phyloP scores from a whole-genome alignment of 140 eudicot genomes.

The Flaveria floridana region DNA sequence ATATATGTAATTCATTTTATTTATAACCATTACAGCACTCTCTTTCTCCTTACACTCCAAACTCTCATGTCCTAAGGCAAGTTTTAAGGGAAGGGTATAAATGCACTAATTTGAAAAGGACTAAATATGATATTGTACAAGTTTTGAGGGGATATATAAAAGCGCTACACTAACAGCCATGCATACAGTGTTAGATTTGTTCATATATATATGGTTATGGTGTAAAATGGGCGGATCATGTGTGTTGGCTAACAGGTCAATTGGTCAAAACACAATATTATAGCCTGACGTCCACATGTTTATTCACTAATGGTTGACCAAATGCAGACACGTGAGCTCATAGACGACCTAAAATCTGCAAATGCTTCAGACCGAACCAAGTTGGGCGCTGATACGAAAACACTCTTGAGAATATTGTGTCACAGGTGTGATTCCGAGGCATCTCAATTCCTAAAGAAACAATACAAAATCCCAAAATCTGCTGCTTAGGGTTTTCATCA shows the following conservation, averaged over 20 bases:
- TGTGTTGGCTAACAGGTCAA: neutral
- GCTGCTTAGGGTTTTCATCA: conserved; percentile 44
- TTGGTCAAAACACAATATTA: neutral
- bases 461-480: conserved; percentile 92
- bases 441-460: conserved; percentile 97
- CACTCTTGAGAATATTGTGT: conserved; percentile 76
- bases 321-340: conserved; percentile 84
- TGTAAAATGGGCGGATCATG: conserved; percentile 8
- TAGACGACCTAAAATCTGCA: conserved; percentile 78
- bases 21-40: neutral
- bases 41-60: neutral
- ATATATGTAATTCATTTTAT: neutral
- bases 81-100: conserved; percentile 4
- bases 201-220: neutral
- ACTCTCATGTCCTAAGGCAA: neutral
- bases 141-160: neutral
- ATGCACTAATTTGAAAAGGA: neutral
- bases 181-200: neutral
- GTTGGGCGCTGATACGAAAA: conserved; percentile 83
- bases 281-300: neutral
- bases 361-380: conserved; percentile 68
- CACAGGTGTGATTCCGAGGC: conserved; percentile 94
- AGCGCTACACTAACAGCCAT: neutral
- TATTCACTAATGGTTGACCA: conserved; percentile 26
- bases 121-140: neutral